Conservation (phyloP, 1,284 basidiomycete genomes). For the Wolfiporia cocos region DNA sequence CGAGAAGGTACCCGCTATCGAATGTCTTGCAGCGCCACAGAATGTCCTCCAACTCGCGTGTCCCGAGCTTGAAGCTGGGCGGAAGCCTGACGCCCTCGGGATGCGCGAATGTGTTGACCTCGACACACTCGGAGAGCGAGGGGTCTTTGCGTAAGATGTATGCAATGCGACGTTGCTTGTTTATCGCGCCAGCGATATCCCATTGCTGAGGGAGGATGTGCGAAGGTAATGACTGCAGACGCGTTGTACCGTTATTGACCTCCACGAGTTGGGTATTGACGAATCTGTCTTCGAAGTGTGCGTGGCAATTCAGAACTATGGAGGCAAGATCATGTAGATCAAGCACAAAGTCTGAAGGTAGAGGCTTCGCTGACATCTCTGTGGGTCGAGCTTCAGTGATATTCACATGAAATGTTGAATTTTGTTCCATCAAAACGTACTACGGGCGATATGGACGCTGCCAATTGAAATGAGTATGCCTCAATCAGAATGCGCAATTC, state of each 20-base stretch:
- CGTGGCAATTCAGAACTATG: slow-evolving; percentile 14
- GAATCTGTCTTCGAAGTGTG: slow-evolving; percentile 10
- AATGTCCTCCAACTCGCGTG: slow-evolving; percentile 16
- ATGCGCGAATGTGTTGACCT: slow-evolving; percentile 12
- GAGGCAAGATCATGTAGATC: slow-evolving; percentile 20
- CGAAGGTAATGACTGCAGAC: slow-evolving; percentile 10
- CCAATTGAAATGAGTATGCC: no score
- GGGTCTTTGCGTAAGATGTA: slow-evolving; percentile 14
- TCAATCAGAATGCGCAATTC: no score
- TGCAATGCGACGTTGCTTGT: slow-evolving; percentile 10
- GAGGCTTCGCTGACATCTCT: neutral
- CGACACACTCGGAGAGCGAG: slow-evolving; percentile 1
- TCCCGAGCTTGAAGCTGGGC: slow-evolving; percentile 8
- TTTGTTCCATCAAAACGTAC: no score
- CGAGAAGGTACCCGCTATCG: slow-evolving; percentile 16
- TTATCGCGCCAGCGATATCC: neutral
- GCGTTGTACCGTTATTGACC: slow-evolving; percentile 9
- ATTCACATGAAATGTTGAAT: no score
- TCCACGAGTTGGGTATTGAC: slow-evolving; percentile 15
- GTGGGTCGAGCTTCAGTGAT: no score
- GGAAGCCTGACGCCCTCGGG: slow-evolving; percentile 11
- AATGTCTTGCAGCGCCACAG: slow-evolving; percentile 20
- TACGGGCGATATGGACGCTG: no score
- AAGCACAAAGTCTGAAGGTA: slow-evolving; percentile 9
- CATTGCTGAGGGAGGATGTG: slow-evolving; percentile 12